Base-by-base conservation (phyloP, 352 stramenopile genomes). In the Globisporangium echinulatum region DNA sequence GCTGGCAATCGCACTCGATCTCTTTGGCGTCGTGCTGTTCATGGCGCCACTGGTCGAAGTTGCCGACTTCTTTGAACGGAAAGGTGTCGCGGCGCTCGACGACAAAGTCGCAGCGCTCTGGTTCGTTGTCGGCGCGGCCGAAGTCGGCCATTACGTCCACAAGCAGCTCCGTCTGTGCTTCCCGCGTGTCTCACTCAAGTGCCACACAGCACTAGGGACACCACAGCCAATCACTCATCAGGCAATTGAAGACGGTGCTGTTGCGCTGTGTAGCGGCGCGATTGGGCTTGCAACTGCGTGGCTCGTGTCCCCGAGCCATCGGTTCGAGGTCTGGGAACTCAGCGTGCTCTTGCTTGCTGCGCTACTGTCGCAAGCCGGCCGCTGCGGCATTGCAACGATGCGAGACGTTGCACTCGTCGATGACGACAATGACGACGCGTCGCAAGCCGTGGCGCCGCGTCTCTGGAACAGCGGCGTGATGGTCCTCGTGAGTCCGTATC, bases 21-120 rank as follows among this genome's bases (percentile, higher is more conserved):
- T 80, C 3, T 55, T 85, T 44, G 76, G 73, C 0, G 48, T 89
- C 44, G 69, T 79, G 40, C 79, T 82, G 40, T 52, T 89, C 49
- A 67, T 79, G 8, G 58, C 74, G n/a, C 77, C 82, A n/a, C 74
- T 89, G 69, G 83, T 86, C 71, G 77, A 83, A 37, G 69, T 82
- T 11, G 65, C 73, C 0, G 77, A 86, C 57, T 77, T 85, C 44
- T 57, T 89, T 2, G 68, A 78, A 37, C 66, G 87, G 48, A 77
- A 77, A 2, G 43, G 68, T 36, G 66, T 77, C 1, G 56, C 59
- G 38, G 62, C 72, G 1, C 60, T 76, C 8, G 59, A 62, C 11
- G 66, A 70, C 54, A 59, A 81, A 14, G 62, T 87, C 37, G 70
- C 64, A 8, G 66, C 74, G 5, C 87, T 87, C 61, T 84, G 86